Evolutionary conservation across 495 filamentous ascomycete species (phyloP), one percentile per base, ranked within the genome.

Genomic region (Hamigera avellanea): DNA sequence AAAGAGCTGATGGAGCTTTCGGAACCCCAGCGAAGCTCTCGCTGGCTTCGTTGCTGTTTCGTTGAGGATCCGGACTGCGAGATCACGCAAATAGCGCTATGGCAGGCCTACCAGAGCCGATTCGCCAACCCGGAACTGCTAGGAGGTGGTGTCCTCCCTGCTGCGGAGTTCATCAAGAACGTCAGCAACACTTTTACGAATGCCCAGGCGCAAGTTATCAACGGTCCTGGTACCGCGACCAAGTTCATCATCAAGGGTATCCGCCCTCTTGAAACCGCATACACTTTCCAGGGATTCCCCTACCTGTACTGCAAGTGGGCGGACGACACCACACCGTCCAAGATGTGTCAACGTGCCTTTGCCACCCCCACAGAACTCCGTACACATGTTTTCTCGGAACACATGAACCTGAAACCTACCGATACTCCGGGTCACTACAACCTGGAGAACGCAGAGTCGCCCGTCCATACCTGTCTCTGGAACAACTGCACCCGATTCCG

Each of bases 231-330:
- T 30, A 52, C 57, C 5, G 79, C 83, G 37, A 65, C 61, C 12
- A 84, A 84, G 41, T 96, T 95, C 58, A 93, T 95, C 42, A 96
- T 99, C 54, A 82, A 82, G 46, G 91, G 89, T 2, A 94, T 96
- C 41, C 69, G 83, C 19, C 73, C 83, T 0, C 72, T 93, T n/a
- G 67, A 72, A 23, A 64, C 68, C 1, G 88, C 89, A 4, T 72
- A 87, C 42, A 78, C 83, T 34, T 72, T 76, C 14, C 73, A 82
- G 14, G 79, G 57, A 18, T 68, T 67, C 40, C 61, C 64, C 17
- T 79, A 76, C 40, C 51, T 57, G 14, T 72, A 66, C 29, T 79
- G 75, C 59, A 57, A 62, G 35, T 79, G 75, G 75, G 46, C 54
- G 0, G 62, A 72, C 32, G 57, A 61, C 34, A 46, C 58, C 14